Conservation (phyloP, 2,329 filamentous ascomycete genomes). For the Ophiostoma perfectum region DNA sequence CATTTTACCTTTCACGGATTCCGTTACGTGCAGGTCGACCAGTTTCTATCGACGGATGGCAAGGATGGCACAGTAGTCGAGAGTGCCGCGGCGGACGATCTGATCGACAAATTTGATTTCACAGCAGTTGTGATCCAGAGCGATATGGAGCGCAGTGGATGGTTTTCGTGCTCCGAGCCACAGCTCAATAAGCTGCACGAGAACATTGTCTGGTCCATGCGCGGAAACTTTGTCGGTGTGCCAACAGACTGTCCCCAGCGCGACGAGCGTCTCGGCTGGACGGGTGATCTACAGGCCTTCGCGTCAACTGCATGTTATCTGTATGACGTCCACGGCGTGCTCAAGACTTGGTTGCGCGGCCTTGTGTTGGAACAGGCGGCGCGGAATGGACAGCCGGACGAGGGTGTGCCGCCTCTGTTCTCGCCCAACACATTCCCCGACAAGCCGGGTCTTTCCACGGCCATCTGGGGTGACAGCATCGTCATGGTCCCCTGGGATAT, state of each 20-base stretch:
- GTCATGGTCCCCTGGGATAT: slow-evolving; percentile 1
- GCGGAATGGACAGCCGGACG: not conserved
- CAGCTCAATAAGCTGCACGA: slow-evolving; percentile 49
- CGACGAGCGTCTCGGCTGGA: slow-evolving; percentile 52
- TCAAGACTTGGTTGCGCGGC: not conserved
- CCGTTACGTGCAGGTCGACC: not conserved
- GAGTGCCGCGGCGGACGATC: not conserved
- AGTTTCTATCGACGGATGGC: not conserved
- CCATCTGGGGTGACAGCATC: not conserved
- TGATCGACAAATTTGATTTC: not conserved
- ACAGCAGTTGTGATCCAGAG: not conserved
- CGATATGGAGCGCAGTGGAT: not conserved
- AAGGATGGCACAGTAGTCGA: not conserved
- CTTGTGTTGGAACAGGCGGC: not conserved
- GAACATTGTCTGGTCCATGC: slow-evolving; percentile 53
- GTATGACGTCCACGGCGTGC: not conserved
- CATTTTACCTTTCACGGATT: not conserved
- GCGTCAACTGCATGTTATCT: not conserved
- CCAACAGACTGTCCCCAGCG: slow-evolving; percentile 55
- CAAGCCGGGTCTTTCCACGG: not conserved
- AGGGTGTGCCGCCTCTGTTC: not conserved
- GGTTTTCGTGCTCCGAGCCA: slow-evolving; percentile 47
- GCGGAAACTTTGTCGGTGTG: slow-evolving; percentile 52
- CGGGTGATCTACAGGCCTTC: slow-evolving; percentile 38
- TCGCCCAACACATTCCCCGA: not conserved